These are phyloP conservation scores for Elsinoe arachidis DNA, from an alignment of 2,329 filamentous ascomycete species.

Conservation along the genomic window DNA sequence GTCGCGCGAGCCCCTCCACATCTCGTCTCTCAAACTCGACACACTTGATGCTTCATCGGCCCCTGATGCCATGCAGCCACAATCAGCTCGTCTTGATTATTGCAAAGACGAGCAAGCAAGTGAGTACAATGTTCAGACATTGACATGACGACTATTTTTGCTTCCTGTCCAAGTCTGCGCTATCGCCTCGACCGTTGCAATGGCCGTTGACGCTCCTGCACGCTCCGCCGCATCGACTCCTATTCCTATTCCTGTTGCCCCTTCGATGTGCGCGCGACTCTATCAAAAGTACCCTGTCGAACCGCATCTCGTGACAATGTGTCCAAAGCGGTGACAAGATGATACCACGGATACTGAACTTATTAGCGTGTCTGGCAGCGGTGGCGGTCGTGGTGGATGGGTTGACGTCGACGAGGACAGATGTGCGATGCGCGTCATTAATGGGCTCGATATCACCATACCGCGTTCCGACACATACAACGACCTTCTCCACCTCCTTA, in stretches of 20 bases:
- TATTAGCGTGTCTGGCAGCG: neutral
- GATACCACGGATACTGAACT: neutral
- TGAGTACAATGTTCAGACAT: neutral
- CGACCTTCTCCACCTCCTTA: neutral
- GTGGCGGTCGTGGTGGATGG: neutral
- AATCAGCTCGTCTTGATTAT: neutral
- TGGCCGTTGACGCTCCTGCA: constrained; percentile 1
- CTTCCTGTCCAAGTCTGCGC: neutral
- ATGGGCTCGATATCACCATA: constrained; percentile 6
- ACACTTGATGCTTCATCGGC: neutral
- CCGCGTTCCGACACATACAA: constrained; percentile 1
- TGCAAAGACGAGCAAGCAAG: neutral
- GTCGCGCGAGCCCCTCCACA: neutral
- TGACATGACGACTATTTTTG: neutral
- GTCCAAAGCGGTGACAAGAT: neutral
- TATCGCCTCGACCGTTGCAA: constrained; percentile 1
- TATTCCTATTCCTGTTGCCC: neutral
- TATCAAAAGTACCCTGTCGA: neutral
- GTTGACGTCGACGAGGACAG: neutral
- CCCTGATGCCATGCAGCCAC: neutral
- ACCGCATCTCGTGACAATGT: neutral
- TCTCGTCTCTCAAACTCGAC: neutral
- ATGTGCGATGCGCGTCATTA: constrained; percentile 1
- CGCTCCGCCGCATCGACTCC: neutral
- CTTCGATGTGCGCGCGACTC: neutral